Evolutionary conservation across 352 stramenopile genomes (phyloP), one percentile per base, ranked within the genome.

Genomic region (Pelagophyceae sp.): DNA sequence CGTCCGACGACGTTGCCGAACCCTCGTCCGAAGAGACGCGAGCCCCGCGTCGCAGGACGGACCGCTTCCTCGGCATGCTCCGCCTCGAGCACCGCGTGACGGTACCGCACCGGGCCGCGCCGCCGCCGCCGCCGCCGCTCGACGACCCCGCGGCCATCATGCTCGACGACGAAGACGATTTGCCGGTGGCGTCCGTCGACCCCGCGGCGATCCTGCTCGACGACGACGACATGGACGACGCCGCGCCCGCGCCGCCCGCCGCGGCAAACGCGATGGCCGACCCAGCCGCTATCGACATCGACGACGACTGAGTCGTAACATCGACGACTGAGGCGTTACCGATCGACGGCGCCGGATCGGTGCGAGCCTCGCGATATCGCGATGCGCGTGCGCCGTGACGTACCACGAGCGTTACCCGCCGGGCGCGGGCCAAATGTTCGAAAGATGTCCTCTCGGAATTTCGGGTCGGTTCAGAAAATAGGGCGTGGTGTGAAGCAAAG

Each of bases 41-140:
- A n/a, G n/a, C n/a, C n/a, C n/a, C n/a, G n/a, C n/a, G n/a, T n/a
- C n/a, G n/a, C n/a, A n/a, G n/a, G 80, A 99, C 94, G 0, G 95
- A 99, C 81, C 72, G 89, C 72, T 84, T 98, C 37, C 80, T 99
- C 71, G 83, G 91, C 69, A 81, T 96, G 64, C 84, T 99, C 40
- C 92, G 94, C 78, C 83, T 98, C 31, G 85, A 87, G n/a, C 95
- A 98, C 79, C 87, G 93, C 31, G 86, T 97, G 15, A 99, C 95
- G 20, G 85, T 93, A 98, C 90, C 80, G 77, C 51, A 23, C 29
- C 23, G 78, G 29, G 40, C 45, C 5, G 50, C 31, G 17, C 31
- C n/a, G 71, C 17, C 25, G n/a, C 35, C 37, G 40, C n/a, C 38
- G 38, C 19, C 50, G 60, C 64, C 20, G 29, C 33, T 64, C 60